Conservation (phyloP, 2,329 filamentous ascomycete species). For the Alternaria postmessia region DNA sequence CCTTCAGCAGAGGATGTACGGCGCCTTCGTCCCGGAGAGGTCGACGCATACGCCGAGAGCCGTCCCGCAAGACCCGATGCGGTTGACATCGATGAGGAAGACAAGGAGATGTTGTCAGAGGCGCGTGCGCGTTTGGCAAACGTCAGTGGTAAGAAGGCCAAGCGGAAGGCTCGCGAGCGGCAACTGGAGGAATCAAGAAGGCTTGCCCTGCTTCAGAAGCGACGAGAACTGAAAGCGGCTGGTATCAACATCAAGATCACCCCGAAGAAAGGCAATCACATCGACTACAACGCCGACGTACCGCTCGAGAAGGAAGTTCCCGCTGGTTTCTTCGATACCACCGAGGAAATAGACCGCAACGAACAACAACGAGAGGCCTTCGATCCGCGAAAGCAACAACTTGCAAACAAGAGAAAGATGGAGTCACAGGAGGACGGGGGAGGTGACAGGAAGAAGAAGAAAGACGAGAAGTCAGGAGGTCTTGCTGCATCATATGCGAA, state of each 20-base stretch:
- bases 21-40: conserved; percentile 85
- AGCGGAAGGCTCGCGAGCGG: conserved; percentile 93
- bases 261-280: conserved; percentile 91
- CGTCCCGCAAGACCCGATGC: conserved; percentile 96
- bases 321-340: conserved; percentile 91
- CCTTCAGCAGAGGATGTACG: conserved; percentile 93
- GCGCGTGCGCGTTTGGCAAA: conserved; percentile 95
- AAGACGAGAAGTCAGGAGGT: conserved; percentile 78
- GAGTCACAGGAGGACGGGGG: conserved; percentile 84
- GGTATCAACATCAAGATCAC: conserved; percentile 98
- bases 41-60: conserved; percentile 96
- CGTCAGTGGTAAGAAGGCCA: conserved; percentile 98
- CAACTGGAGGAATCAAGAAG: conserved; percentile 94
- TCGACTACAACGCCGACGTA: conserved; percentile 99
- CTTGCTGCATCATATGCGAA: conserved; percentile 88
- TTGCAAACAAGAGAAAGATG: conserved; percentile 91
- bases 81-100: conserved; percentile 97
- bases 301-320: conserved; percentile 94
- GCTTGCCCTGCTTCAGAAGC: conserved; percentile 89
- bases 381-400: conserved; percentile 90
- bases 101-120: conserved; percentile 99
- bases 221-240: conserved; percentile 93
- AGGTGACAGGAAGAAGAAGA: conserved; percentile 83
- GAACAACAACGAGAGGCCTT: conserved; percentile 85
- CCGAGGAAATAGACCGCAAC: conserved; percentile 80